These are phyloP conservation scores for Penicillium lagena DNA, from an alignment of 495 filamentous ascomycete species.

Conservation along the genomic window DNA sequence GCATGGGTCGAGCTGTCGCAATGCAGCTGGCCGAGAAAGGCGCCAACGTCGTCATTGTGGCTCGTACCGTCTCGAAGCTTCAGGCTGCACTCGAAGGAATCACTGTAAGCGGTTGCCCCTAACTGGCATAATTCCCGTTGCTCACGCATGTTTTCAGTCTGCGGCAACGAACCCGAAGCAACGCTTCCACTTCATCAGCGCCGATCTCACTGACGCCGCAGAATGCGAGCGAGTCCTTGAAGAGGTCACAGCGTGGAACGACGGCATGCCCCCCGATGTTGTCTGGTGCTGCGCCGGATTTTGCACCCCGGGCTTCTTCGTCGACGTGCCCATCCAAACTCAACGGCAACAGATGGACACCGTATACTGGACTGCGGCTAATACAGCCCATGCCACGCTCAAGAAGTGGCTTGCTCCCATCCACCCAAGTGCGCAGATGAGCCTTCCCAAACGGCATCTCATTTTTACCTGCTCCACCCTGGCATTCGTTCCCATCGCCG, in stretches of 20 bases:
- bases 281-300: constrained; percentile 90
- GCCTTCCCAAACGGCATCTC: constrained; percentile 58
- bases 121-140: not conserved
- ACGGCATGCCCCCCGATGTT: constrained; percentile 65
- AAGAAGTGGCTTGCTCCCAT: constrained; percentile 42
- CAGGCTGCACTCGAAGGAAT: constrained; percentile 61
- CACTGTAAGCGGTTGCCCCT: constrained; percentile 34
- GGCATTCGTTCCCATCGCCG: constrained; percentile 69
- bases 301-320: constrained; percentile 69
- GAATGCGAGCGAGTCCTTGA: constrained; percentile 63
- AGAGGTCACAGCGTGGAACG: constrained; percentile 80
- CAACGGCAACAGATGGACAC: constrained; percentile 79
- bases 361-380: constrained; percentile 85
- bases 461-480: constrained; percentile 79
- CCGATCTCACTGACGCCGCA: constrained; percentile 65
- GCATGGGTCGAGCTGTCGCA: constrained; percentile 75
- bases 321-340: constrained; percentile 58
- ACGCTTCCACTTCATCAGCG: constrained; percentile 75
- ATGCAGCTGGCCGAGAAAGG: constrained; percentile 72
- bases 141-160: constrained; percentile 32
- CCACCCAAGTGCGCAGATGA: constrained; percentile 20
- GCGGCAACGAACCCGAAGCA: constrained; percentile 54
- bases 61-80: constrained; percentile 72
- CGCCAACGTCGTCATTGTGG: constrained; percentile 79
- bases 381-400: constrained; percentile 67